A percentile compares a stretch with the other conserved stretches of the same genome.
Evolutionary conservation across 2,329 filamentous ascomycete genomes (phyloP).

Genomic region (Botrytis deweyae): DNA sequence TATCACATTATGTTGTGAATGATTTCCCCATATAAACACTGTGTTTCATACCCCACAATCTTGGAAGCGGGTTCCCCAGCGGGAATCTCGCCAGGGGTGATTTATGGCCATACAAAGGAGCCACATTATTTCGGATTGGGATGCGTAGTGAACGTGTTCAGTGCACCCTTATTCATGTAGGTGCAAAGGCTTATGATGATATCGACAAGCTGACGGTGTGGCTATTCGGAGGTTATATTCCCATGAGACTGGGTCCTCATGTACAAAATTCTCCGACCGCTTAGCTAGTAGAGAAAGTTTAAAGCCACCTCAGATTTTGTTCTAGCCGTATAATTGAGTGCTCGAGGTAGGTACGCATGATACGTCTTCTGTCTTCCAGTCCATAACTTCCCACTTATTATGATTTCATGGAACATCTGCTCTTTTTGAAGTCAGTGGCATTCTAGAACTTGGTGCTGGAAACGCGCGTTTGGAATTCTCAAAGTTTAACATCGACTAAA

Average conservation of each 20-base stretch:
- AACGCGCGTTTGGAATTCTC: background rate
- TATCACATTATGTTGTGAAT: background rate
- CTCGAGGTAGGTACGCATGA: background rate
- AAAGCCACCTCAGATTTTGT: background rate
- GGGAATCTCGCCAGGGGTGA: background rate
- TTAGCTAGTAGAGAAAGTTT: background rate
- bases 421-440: background rate
- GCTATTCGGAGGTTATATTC: background rate
- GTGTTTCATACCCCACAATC: constrained; percentile 10
- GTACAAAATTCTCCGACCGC: background rate
- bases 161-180: background rate
- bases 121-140: background rate
- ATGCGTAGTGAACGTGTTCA: background rate
- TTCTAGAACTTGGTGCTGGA: background rate
- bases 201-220: background rate
- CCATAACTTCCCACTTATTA: background rate
- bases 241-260: background rate
- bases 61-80: background rate
- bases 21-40: background rate
- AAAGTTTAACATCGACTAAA: background rate
- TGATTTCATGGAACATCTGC: background rate
- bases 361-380: background rate
- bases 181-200: background rate
- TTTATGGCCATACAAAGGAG: background rate
- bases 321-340: too few species aligned